phyloP scores from a whole-genome alignment of 352 stramenopile genomes.

The Phytopythium ostracodes region DNA sequence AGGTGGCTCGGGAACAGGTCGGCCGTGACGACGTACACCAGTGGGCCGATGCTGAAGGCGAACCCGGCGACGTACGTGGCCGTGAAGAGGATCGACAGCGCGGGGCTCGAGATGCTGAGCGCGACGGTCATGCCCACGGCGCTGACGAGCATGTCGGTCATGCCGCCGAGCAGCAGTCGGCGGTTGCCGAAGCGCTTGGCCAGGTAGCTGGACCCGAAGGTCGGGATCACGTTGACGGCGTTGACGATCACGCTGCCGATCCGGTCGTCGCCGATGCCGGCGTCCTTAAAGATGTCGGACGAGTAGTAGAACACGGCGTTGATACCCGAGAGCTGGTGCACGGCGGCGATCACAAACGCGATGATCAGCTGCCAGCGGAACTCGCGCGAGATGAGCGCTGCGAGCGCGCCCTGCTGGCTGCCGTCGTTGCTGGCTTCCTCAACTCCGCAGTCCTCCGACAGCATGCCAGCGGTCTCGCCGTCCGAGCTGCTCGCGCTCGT shows the following conservation, averaged over 20 bases:
- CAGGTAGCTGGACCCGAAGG: slow-evolving; percentile 7
- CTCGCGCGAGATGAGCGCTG: slow-evolving; percentile 7
- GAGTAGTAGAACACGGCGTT: slow-evolving; percentile 25
- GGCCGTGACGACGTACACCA: slow-evolving; percentile 23
- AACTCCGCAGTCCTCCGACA: slow-evolving; percentile 4
- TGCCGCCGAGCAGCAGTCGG: slow-evolving; percentile 11
- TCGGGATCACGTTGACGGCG: slow-evolving; percentile 12
- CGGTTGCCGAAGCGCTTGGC: slow-evolving; percentile 12
- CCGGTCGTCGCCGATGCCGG: slow-evolving; percentile 16
- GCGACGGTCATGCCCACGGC: slow-evolving; percentile 21
- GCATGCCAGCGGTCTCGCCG: slow-evolving; percentile 4
- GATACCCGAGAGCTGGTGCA: slow-evolving; percentile 16
- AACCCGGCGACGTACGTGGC: slow-evolving; percentile 23
- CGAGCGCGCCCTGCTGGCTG: slow-evolving; percentile 8
- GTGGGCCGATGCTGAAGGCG: slow-evolving; percentile 14
- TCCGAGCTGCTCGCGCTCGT: neutral
- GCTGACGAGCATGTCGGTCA: slow-evolving; percentile 17
- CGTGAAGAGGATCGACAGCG: slow-evolving; percentile 22
- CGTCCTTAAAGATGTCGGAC: slow-evolving; percentile 17
- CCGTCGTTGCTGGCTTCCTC: slow-evolving; percentile 7
- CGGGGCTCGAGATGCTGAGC: slow-evolving; percentile 13
- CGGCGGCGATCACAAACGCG: slow-evolving; percentile 9
- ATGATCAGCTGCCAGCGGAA: slow-evolving; percentile 11
- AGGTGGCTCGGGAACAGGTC: slow-evolving; percentile 20
- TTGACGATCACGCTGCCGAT: slow-evolving; percentile 19